Percentiles rank a stretch among this genome's conserved stretches.
Evolutionary conservation across 2,329 filamentous ascomycete species (phyloP).

Genomic region (Xylaria sp.): DNA sequence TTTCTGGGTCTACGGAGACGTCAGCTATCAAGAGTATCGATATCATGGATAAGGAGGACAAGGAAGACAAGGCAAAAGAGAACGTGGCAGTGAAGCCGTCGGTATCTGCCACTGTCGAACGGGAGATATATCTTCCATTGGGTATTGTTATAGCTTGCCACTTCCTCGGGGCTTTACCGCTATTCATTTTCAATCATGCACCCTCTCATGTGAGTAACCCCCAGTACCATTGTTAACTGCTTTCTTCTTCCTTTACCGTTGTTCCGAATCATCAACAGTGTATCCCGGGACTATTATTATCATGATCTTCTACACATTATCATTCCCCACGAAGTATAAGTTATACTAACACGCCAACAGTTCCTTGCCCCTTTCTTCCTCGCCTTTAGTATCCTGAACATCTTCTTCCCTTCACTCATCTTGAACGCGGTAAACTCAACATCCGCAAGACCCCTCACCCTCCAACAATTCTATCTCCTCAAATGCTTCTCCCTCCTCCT

Average conservation of each 20-base stretch:
- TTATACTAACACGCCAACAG: conserved; percentile 46
- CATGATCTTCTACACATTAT: background rate
- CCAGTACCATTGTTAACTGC: background rate
- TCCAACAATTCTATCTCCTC: conserved; percentile 76
- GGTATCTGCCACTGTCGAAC: conserved; percentile 52
- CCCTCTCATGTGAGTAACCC: conserved; percentile 63
- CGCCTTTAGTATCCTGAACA: conserved; percentile 60
- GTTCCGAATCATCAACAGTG: background rate
- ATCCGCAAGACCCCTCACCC: conserved; percentile 51
- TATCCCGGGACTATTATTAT: background rate
- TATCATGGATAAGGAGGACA: conserved; percentile 30
- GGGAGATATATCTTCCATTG: conserved; percentile 75
- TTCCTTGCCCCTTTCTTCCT: conserved; percentile 64
- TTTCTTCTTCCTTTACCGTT: background rate
- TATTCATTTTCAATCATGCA: conserved; percentile 85
- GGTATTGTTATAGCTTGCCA: conserved; percentile 75
- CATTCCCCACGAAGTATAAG: background rate
- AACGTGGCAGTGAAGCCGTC: conserved; percentile 23
- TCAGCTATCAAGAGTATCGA: conserved; percentile 14
- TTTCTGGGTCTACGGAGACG: background rate
- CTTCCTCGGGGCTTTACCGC: conserved; percentile 76
- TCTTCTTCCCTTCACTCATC: conserved; percentile 61
- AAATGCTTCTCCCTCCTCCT: conserved; percentile 93
- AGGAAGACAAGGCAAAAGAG: conserved; percentile 38
- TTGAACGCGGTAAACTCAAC: conserved; percentile 57